phyloP scores from a whole-genome alignment of 2,329 filamentous ascomycete species.

The Fusarium brachygibbosum region DNA sequence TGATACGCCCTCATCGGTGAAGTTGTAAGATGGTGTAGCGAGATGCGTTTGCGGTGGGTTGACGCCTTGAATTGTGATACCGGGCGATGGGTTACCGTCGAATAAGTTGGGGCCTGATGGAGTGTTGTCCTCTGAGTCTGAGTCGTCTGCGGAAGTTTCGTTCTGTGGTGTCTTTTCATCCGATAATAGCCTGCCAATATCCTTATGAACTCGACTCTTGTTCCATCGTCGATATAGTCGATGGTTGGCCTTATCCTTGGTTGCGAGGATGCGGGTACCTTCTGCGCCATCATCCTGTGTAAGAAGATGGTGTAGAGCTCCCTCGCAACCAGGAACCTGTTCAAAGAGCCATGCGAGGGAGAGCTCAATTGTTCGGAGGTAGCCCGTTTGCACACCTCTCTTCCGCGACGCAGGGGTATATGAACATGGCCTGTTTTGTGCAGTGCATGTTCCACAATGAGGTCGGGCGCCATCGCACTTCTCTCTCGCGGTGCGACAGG shows the following conservation, averaged over 20 bases:
- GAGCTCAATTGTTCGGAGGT: conserved; percentile 79
- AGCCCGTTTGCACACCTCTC: conserved; percentile 83
- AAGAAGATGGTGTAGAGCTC: conserved; percentile 68
- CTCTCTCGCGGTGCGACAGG: conserved; percentile 75
- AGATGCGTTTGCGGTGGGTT: conserved; percentile 22
- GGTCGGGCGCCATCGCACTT: conserved; percentile 80
- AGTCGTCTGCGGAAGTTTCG: conserved; percentile 55
- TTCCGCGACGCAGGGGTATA: conserved; percentile 82
- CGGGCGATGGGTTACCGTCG: conserved; percentile 39
- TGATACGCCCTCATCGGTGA: conserved; percentile 14
- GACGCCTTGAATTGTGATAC: conserved; percentile 35
- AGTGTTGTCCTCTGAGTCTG: conserved; percentile 50
- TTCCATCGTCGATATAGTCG: conserved; percentile 73
- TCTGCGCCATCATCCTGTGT: conserved; percentile 60
- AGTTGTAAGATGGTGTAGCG: conserved; percentile 13
- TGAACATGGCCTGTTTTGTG: conserved; percentile 74
- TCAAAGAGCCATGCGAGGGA: conserved; percentile 76
- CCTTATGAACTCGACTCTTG: conserved; percentile 71
- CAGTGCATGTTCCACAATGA: conserved; percentile 74
- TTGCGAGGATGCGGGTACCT: conserved; percentile 60
- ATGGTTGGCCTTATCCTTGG: conserved; percentile 67
- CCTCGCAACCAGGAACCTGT: conserved; percentile 70
- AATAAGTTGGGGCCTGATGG: conserved; percentile 37
- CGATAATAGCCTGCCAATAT: conserved; percentile 73
- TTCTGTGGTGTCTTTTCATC: conserved; percentile 53